Base-by-base conservation (phyloP, 176 grass and related monocot genomes). In the Oryza nivara region DNA sequence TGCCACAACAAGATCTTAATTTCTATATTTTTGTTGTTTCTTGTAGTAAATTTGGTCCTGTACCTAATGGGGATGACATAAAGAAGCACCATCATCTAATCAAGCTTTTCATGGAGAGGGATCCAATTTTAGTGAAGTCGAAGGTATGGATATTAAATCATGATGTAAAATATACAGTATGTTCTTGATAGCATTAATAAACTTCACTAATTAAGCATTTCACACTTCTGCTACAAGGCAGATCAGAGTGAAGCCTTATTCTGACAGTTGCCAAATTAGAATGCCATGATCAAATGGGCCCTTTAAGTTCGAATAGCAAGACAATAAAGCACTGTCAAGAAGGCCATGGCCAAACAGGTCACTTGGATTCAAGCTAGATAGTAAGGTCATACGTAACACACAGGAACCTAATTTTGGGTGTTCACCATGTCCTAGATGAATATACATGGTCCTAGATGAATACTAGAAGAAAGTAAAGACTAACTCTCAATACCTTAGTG, bases 31-130 rank as follows among this genome's bases (percentile, higher is more conserved):
- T 38, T 65, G 14, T 72, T 89, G 9, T 68, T 71, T 74, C 47
- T 75, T 88, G 82, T 40, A 97, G 92, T 73, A 85, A 83, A 69
- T 86, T 90, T 80, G 88, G 92, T 47, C 60, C 40, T 44, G 87
- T 79, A 54, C 89, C 88, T 51, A 44, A 45, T n/a, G 54, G 75
- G n/a, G 73, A 87, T 86, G 92, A 97, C 79, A 82, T 94, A 15
- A 82, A 35, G 68, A 73, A 74, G 66, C 85, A 97, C 72, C 48
- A 26, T 34, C 19, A 80, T 30, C 65, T 97, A 40, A 86, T 97
- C 56, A 92, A 82, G 83, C 51, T 86, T 3, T 92, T 92, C 13
- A 60, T 40, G 40, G 80, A 90, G 17, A 88, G 72, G 65, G 83
- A 97, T 84, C 47, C 75, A 22, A 77, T 52, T 67, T 87, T 93